Evolutionary conservation across 2,329 filamentous ascomycete species (phyloP).

Genomic region (Cordyceps militaris): DNA sequence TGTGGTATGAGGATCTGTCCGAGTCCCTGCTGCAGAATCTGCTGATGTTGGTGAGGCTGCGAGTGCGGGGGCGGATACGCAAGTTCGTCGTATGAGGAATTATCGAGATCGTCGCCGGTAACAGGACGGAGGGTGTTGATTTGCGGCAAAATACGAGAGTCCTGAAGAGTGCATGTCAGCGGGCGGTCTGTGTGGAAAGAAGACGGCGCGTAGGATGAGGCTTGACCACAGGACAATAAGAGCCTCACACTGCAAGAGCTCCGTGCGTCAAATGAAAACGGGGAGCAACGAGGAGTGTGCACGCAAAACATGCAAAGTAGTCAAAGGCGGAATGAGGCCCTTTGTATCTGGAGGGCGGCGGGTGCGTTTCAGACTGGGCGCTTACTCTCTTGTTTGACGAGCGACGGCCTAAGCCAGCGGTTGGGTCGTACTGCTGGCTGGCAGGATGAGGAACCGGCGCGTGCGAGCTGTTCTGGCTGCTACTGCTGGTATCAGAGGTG

Average conservation of each 20-base stretch:
- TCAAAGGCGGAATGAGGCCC: neutral
- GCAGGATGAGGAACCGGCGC: conserved; percentile 20
- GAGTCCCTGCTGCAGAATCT: conserved; percentile 28
- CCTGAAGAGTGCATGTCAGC: conserved; percentile 8
- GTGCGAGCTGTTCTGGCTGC: conserved; percentile 24
- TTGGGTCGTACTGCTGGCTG: conserved; percentile 37
- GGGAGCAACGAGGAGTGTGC: neutral
- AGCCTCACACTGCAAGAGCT: conserved; percentile 16
- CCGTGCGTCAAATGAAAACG: neutral
- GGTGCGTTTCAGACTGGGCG: conserved; percentile 24
- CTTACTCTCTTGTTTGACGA: conserved; percentile 49
- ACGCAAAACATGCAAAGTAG: neutral
- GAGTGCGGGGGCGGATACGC: conserved; percentile 25
- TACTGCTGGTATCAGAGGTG: conserved; percentile 21
- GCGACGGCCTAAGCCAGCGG: conserved; percentile 42
- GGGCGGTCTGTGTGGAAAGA: conserved; percentile 1
- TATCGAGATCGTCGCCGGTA: conserved; percentile 34
- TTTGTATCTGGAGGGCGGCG: neutral
- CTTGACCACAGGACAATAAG: neutral
- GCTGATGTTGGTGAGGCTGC: conserved; percentile 29
- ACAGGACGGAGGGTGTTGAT: conserved; percentile 42
- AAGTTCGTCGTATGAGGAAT: conserved; percentile 40
- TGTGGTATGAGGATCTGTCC: conserved; percentile 21
- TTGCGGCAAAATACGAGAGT: conserved; percentile 17
- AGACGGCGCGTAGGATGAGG: neutral